phyloP scores from a whole-genome alignment of 2,329 filamentous ascomycete genomes.

The Pochonia chlamydosporia region DNA sequence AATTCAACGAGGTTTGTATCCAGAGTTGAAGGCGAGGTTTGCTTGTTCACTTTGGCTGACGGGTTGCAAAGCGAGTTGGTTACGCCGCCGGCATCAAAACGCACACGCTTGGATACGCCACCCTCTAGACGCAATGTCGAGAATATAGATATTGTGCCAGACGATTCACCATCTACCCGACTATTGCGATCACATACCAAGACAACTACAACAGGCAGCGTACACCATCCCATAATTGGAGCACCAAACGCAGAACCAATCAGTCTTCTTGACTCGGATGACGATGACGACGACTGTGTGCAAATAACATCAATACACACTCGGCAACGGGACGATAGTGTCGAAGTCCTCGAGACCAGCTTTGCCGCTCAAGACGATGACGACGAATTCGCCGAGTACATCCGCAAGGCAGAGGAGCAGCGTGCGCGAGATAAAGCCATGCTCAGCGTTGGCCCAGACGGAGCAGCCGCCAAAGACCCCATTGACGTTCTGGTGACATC shows the following conservation, averaged over 20 bases:
- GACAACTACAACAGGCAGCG: not conserved
- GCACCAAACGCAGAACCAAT: conserved; percentile 11
- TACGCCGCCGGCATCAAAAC: conserved; percentile 34
- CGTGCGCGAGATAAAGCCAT: conserved; percentile 22
- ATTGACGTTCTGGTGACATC: conserved; percentile 51
- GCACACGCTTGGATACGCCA: conserved; percentile 21
- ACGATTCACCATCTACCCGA: conserved; percentile 18
- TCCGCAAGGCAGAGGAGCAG: conserved; percentile 33
- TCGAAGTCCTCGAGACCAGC: conserved; percentile 20
- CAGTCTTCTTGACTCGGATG: conserved; percentile 28
- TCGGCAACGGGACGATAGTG: conserved; percentile 13
- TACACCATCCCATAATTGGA: not conserved
- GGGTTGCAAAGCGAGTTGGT: conserved; percentile 22
- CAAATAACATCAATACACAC: not conserved
- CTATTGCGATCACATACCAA: conserved; percentile 10
- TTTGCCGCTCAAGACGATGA: conserved; percentile 23
- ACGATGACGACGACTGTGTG: conserved; percentile 12
- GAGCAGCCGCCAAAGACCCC: conserved; percentile 14
- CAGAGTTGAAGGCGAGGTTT: not conserved
- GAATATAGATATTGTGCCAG: conserved; percentile 9
- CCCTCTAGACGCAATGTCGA: conserved; percentile 12
- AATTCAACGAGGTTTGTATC: conserved; percentile 1
- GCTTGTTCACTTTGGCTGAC: not conserved
- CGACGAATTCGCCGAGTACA: conserved; percentile 40
- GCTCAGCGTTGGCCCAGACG: conserved; percentile 10